Evolutionary conservation across 2,329 filamentous ascomycete species (phyloP).

Genomic region (Diaporthe velutina): DNA sequence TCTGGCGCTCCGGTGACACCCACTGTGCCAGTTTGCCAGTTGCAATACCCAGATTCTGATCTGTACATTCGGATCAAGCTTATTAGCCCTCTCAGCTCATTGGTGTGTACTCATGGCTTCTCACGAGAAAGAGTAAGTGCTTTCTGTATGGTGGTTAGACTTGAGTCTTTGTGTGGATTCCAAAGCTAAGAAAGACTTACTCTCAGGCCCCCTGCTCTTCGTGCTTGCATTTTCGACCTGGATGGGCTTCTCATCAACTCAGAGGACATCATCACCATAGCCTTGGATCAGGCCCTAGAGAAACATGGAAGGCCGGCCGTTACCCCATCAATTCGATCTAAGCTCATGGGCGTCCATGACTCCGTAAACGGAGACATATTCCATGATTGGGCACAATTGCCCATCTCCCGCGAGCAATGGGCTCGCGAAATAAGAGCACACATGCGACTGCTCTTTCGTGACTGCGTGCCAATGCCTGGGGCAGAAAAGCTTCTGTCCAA

Average conservation of each 20-base stretch:
- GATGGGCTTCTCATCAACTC: neutral
- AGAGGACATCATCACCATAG: neutral
- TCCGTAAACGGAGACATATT: neutral
- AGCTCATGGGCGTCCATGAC: neutral
- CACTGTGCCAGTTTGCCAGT: neutral
- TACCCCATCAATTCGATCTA: neutral
- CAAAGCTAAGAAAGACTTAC: neutral
- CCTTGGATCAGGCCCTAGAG: neutral
- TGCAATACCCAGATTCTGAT: neutral
- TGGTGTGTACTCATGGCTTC: neutral
- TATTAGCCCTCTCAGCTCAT: too few relatives aligned
- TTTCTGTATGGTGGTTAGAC: too few relatives aligned
- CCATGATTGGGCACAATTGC: neutral
- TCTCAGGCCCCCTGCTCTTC: neutral
- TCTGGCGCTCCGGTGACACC: neutral
- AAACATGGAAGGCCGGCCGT: neutral
- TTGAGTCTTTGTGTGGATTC: neutral
- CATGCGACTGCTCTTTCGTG: neutral
- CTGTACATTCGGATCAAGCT: neutral
- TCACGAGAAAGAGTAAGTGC: neutral
- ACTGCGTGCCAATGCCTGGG: neutral
- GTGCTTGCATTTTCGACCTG: neutral
- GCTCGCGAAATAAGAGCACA: neutral
- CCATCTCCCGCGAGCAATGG: neutral
- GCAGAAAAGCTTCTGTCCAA: neutral